Percentiles rank a stretch among this genome's conserved stretches.
phyloP scores from a whole-genome alignment of 129 eudicot species.

The Artemisia tridentata region DNA sequence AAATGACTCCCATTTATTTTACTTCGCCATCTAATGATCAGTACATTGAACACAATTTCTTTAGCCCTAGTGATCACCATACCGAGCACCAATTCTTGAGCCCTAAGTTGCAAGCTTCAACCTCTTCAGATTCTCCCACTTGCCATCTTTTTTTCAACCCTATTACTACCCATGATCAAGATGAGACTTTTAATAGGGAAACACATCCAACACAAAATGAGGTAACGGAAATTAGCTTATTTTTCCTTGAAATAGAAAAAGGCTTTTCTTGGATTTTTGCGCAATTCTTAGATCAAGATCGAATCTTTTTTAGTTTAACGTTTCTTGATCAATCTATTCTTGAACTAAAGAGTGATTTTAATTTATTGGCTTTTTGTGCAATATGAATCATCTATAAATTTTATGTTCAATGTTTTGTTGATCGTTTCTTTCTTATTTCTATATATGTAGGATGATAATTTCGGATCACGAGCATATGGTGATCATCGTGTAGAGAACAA shows the following conservation, averaged over 20 bases:
- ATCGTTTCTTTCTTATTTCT: conserved; percentile 27
- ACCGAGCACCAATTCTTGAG: conserved; percentile 30
- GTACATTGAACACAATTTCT: conserved; percentile 34
- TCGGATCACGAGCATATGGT: conserved; percentile 36
- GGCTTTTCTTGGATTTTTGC: conserved; percentile 6
- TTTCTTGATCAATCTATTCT: conserved; percentile 5
- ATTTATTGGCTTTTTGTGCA: conserved; percentile 16
- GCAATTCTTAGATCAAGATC: conserved; percentile 5
- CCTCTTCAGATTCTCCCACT: conserved; percentile 45
- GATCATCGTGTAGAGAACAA: conserved; percentile 26
- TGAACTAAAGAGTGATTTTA: conserved; percentile 6
- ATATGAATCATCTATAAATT: conserved; percentile 10
- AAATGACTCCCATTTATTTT: conserved; percentile 47
- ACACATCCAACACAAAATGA: conserved; percentile 38
- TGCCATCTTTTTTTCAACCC: conserved; percentile 53
- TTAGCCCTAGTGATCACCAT: conserved; percentile 33
- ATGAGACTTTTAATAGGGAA: conserved; percentile 25
- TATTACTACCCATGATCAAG: conserved; percentile 40
- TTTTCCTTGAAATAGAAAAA: neutral
- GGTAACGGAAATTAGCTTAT: conserved; percentile 28
- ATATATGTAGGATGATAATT: conserved; percentile 47
- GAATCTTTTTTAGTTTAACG: neutral
- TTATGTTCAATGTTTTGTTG: neutral
- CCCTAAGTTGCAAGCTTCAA: conserved; percentile 41
- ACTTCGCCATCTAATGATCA: conserved; percentile 41